Evolutionary conservation across 805 yeast genomes (phyloP).

Genomic region (Saccharomycopsis malanga): DNA sequence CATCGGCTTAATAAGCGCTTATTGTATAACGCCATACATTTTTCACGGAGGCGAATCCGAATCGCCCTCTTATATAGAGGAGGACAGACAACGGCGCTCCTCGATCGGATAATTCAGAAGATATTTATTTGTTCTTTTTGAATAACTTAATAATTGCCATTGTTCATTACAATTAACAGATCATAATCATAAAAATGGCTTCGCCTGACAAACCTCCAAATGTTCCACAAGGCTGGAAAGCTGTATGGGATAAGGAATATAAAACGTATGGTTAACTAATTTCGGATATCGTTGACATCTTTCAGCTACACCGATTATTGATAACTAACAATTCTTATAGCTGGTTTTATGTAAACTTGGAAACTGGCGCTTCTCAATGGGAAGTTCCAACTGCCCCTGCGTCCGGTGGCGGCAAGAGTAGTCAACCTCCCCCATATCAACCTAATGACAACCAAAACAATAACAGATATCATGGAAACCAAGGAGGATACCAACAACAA

Average conservation of each 20-base stretch:
- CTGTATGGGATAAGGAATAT: conserved; percentile 65
- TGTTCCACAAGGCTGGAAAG: conserved; percentile 67
- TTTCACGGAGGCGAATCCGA: too few relatives aligned
- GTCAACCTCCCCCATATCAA: conserved; percentile 16
- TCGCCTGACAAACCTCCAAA: conserved; percentile 35
- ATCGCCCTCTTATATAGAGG: too few relatives aligned
- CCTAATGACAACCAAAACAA: conserved; percentile 5
- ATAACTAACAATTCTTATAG: conserved; percentile 6
- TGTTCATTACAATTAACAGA: too few relatives aligned
- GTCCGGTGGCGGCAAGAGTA: conserved; percentile 18
- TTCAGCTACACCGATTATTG: background rate
- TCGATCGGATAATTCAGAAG: too few relatives aligned
- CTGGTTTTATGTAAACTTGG: conserved; percentile 70
- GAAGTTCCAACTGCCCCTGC: conserved; percentile 50
- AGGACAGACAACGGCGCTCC: too few relatives aligned
- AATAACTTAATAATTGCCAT: too few relatives aligned
- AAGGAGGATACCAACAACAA: conserved; percentile 22
- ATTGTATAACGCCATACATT: too few relatives aligned
- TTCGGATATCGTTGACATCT: too few relatives aligned
- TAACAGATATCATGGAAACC: conserved; percentile 1
- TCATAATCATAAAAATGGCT: conserved; percentile 6
- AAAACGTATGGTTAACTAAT: conserved; percentile 32
- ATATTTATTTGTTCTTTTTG: too few relatives aligned
- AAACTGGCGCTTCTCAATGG: conserved; percentile 82
- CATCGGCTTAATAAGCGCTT: too few relatives aligned